Base-by-base conservation (phyloP, 1,284 basidiomycete genomes). In the Somion occarium region DNA sequence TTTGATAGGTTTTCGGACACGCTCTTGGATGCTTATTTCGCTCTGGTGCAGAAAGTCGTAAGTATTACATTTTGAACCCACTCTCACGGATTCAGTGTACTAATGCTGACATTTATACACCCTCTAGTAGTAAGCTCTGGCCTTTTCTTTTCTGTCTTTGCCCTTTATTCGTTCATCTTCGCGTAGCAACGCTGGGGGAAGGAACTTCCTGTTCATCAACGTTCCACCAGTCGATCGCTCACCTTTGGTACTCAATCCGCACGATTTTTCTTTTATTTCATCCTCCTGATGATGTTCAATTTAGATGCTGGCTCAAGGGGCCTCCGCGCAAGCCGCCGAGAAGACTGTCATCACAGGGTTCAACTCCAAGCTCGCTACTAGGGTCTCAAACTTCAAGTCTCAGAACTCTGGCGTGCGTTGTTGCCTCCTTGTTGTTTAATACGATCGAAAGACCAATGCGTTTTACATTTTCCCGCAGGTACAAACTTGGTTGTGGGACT, bases 131-230 rank as follows among this genome's bases (percentile, higher is more conserved):
- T 68, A 53, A 45, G 63, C 43, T 15, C 23, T 49, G 30, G 37
- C 12, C 13, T 20, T 7, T 24, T 48, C 25, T 27, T n/a, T 39
- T 22, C 37, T 12, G 23, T 5, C 22, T 26, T 23, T 41, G 30
- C 19, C 22, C 7, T 11, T 37, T 37, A n/a, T 37, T 37, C n/a
- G n/a, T n/a, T n/a, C n/a, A n/a, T n/a, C n/a, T n/a, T 18, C 43
- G 39, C 42, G 22, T 50, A 68, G 74, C 61, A 61, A 69, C 24
- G 70, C 64, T n/a, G 80, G 80, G 20, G 80, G 71, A 3, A 67
- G 79, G 41, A 79, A 80, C 62, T 83, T 82, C 72, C 71, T 82
- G 44, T 83, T 80, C 62, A 67, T 78, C 53, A 81, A 77, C 50
- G 79, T 83, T 11, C 81, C 80, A 2, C 78, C 79, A 1, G 69